These are phyloP conservation scores for Magnaporthales sp. DNA, from an alignment of 2,329 filamentous ascomycete genomes.

Conservation along the genomic window DNA sequence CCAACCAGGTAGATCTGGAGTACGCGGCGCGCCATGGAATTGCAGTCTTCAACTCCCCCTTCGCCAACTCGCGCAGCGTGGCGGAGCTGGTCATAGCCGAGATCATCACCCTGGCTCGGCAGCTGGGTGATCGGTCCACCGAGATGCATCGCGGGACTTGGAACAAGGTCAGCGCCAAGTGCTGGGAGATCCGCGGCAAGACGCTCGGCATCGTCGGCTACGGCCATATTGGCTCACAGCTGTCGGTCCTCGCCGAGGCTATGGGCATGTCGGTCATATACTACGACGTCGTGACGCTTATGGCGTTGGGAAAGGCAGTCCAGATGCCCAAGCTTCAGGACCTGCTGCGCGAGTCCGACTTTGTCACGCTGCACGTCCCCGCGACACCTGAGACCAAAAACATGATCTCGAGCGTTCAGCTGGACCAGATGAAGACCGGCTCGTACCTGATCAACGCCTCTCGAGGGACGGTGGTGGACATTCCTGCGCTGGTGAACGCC, in stretches of 20 bases:
- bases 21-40: conserved; percentile 80
- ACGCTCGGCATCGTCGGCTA: conserved; percentile 95
- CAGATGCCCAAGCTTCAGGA: conserved; percentile 73
- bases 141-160: conserved; percentile 92
- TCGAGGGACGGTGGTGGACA: conserved; percentile 88
- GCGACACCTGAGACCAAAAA: conserved; percentile 88
- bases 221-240: conserved; percentile 91
- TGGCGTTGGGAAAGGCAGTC: conserved; percentile 81
- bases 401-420: conserved; percentile 73
- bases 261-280: conserved; percentile 99
- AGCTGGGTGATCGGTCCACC: conserved; percentile 84
- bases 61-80: conserved; percentile 94
- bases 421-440: conserved; percentile 85
- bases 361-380: conserved; percentile 90
- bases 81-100: conserved; percentile 93
- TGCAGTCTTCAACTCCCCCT: conserved; percentile 97
- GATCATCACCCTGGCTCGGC: conserved; percentile 84
- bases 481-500: conserved; percentile 80
- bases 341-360: conserved; percentile 75
- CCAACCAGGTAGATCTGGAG: conserved; percentile 85
- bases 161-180: conserved; percentile 96
- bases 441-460: conserved; percentile 95
- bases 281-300: conserved; percentile 89
- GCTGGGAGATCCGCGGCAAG: conserved; percentile 98
- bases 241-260: conserved; percentile 89